Conservation (phyloP, 2,329 filamentous ascomycete genomes). For the Clathrospora elynae region DNA sequence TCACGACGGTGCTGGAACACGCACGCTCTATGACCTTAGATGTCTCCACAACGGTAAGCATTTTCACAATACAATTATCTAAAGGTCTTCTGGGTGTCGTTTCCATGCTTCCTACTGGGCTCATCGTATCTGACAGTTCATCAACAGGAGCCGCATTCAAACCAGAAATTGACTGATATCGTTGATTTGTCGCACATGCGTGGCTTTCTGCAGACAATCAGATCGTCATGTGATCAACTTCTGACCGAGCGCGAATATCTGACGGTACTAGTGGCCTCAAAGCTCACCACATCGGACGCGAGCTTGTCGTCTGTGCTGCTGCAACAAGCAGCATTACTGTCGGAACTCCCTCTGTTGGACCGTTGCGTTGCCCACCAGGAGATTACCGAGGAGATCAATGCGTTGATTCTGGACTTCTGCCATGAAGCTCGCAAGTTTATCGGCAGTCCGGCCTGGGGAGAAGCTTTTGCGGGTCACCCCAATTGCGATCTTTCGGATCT, state of each 20-base stretch:
- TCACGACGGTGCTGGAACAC: conserved; percentile 30
- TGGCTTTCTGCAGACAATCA: conserved; percentile 27
- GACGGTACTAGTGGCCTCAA: conserved; percentile 40
- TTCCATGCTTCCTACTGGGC: too few species aligned
- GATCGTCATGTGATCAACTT: conserved; percentile 21
- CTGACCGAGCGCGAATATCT: conserved; percentile 46
- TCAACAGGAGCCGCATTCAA: conserved; percentile 8
- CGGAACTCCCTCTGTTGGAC: conserved; percentile 49
- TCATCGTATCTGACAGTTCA: not conserved
- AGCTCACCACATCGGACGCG: conserved; percentile 38
- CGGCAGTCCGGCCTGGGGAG: conserved; percentile 45
- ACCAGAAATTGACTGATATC: conserved; percentile 14
- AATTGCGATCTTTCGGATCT: conserved; percentile 59
- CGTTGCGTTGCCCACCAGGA: conserved; percentile 42
- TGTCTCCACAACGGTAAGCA: conserved; percentile 25
- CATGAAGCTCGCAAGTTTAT: conserved; percentile 47
- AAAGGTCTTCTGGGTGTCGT: not conserved
- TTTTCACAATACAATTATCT: not conserved
- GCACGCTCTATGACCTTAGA: conserved; percentile 25
- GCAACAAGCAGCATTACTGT: conserved; percentile 51
- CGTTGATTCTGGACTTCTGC: conserved; percentile 49
- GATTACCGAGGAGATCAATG: conserved; percentile 39
- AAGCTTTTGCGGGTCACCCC: conserved; percentile 26
- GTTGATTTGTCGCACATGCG: conserved; percentile 25
- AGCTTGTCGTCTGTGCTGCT: conserved; percentile 50